A percentile compares a stretch with the other conserved stretches of the same genome.
Conservation (phyloP, 208 protist species). For the Trypanosoma brucei region DNA sequence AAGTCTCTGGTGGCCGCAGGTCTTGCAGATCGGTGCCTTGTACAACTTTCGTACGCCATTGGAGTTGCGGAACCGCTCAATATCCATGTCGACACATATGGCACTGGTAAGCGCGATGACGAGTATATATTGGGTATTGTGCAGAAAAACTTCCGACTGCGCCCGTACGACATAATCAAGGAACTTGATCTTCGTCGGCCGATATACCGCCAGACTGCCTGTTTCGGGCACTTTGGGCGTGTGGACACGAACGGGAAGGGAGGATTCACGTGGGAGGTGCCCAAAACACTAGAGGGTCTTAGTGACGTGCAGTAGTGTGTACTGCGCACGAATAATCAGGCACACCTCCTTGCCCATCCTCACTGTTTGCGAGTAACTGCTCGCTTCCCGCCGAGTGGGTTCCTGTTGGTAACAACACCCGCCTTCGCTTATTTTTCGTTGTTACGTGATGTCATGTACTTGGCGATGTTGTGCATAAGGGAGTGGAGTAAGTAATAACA, state of each 20-base stretch:
- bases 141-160: slow-evolving; percentile 4
- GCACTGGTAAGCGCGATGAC: background rate
- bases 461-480: too few relatives aligned
- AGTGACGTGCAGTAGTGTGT: slow-evolving; percentile 1
- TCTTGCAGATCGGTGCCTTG: slow-evolving; percentile 1
- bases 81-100: slow-evolving; percentile 6
- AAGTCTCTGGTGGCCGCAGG: slow-evolving; percentile 3
- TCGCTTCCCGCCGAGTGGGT: too few relatives aligned
- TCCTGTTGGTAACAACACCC: too few relatives aligned
- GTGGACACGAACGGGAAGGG: slow-evolving; percentile 3
- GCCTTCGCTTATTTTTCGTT: too few relatives aligned
- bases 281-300: slow-evolving; percentile 44
- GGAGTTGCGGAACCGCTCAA: slow-evolving; percentile 8
- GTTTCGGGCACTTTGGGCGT: slow-evolving; percentile 6
- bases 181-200: slow-evolving; percentile 4
- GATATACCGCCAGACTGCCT: slow-evolving; percentile 1
- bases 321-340: background rate
- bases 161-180: slow-evolving; percentile 7
- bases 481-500: too few relatives aligned
- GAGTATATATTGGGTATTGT: slow-evolving; percentile 1
- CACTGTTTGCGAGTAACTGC: too few relatives aligned
- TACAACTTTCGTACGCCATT: slow-evolving; percentile 8
- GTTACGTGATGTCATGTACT: too few relatives aligned
- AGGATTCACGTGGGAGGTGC: slow-evolving; percentile 4
- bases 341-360: background rate